Evolutionary conservation across 1,284 basidiomycete genomes (phyloP), one percentile per base, ranked within the genome.

Genomic region (Puccinia horiana): DNA sequence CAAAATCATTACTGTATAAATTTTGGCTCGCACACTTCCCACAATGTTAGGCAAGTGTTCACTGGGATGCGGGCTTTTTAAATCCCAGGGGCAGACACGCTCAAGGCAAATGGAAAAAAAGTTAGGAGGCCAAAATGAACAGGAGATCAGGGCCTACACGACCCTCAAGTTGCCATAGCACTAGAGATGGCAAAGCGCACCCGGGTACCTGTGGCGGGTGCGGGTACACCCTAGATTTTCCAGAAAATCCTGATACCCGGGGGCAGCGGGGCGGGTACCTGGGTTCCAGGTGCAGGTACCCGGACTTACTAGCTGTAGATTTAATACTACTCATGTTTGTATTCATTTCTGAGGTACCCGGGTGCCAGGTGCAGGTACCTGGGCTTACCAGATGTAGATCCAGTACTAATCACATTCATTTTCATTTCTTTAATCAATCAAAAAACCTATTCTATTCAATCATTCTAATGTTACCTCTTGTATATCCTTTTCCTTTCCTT

Each of bases 161-260:
- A n/a, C n/a, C n/a, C n/a, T n/a, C n/a, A n/a, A n/a, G n/a, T n/a
- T n/a, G n/a, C n/a, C n/a, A n/a, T n/a, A n/a, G n/a, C n/a, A n/a
- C n/a, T n/a, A n/a, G n/a, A n/a, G n/a, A n/a, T n/a, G n/a, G n/a
- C n/a, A n/a, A n/a, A n/a, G n/a, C n/a, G n/a, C n/a, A n/a, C n/a
- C n/a, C n/a, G n/a, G n/a, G n/a, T 58, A 58, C 56, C 56, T 58
- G 56, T 23, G 56, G 56, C 56, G 56, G 8, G 56, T 58, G 56
- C n/a, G 56, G 56, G 56, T 58, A n/a, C 56, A 9, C n/a, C 56
- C 56, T 58, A 12, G 9, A 58, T n/a, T 58, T 58, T 58, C n/a
- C 9, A 58, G 23, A 8, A 58, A 58, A 12, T 58, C 26, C 26
- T 58, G 29, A 35, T 26, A 65, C 61, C 61, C 20, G 61, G 18